Percentiles rank a stretch among this genome's conserved stretches.
phyloP scores from a whole-genome alignment of 257 asterid species.

The Solanum infundibuliforme region DNA sequence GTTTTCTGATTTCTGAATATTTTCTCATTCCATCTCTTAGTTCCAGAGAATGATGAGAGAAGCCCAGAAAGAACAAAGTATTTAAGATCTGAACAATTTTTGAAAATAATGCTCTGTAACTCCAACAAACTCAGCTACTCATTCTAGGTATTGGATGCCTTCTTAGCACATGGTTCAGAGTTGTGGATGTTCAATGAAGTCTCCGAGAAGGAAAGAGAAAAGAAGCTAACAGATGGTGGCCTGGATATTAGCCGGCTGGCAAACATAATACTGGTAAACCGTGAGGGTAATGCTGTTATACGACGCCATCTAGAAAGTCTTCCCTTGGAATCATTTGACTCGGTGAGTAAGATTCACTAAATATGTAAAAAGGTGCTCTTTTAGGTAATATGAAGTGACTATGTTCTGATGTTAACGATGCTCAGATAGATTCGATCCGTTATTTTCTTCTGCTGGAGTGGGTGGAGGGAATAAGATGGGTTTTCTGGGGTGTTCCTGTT shows the following conservation, averaged over 20 bases:
- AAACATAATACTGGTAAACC: slow-evolving; percentile 61
- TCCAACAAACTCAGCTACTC: not conserved
- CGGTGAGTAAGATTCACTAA: slow-evolving; percentile 43
- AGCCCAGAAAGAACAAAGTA: not conserved
- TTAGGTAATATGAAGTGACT: not conserved
- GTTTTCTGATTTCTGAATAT: not conserved
- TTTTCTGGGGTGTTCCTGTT: not conserved
- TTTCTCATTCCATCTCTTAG: slow-evolving; percentile 2
- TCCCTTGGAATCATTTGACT: slow-evolving; percentile 77
- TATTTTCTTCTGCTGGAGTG: not conserved
- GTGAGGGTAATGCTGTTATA: slow-evolving; percentile 91
- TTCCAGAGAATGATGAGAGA: slow-evolving; percentile 2
- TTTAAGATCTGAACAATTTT: not conserved
- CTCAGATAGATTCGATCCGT: not conserved
- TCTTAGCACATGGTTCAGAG: slow-evolving; percentile 70
- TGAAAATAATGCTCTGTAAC: not conserved
- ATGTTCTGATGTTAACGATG: not conserved
- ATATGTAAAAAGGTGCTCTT: not conserved
- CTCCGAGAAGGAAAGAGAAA: slow-evolving; percentile 60
- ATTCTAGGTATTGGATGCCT: slow-evolving; percentile 77
- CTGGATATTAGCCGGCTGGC: slow-evolving; percentile 57
- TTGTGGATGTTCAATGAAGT: slow-evolving; percentile 95
- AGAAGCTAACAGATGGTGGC: slow-evolving; percentile 74
- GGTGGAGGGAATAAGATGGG: not conserved
- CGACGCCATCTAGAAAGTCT: slow-evolving; percentile 87